Percentiles rank a stretch among this genome's conserved stretches.
Evolutionary conservation across 1,139 yeast genomes (phyloP).

Genomic region (Candida albicans): DNA sequence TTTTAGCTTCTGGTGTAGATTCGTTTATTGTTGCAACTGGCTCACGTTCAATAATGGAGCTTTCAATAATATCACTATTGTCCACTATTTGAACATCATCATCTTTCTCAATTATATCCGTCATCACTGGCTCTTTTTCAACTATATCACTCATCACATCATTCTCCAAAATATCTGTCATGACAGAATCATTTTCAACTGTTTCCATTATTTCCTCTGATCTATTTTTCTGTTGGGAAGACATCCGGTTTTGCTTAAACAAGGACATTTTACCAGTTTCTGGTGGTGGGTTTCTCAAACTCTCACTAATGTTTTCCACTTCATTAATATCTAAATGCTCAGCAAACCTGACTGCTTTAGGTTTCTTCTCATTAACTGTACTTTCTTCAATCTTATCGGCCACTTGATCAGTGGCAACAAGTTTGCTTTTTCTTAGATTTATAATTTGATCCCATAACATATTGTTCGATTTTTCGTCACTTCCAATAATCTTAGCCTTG

Average conservation of each 20-base stretch:
- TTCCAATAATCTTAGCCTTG: slow-evolving; percentile 7
- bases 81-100: neutral
- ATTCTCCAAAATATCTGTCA: slow-evolving; percentile 7
- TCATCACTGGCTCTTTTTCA: slow-evolving; percentile 7
- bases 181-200: neutral
- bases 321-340: slow-evolving; percentile 55
- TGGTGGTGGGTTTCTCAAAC: slow-evolving; percentile 26
- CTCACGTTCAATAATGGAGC: neutral
- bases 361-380: slow-evolving; percentile 16
- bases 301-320: slow-evolving; percentile 56
- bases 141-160: slow-evolving; percentile 9
- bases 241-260: slow-evolving; percentile 15
- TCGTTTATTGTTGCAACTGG: neutral
- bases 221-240: neutral
- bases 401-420: slow-evolving; percentile 2
- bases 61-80: neutral
- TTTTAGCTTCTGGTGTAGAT: neutral
- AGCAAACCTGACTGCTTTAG: slow-evolving; percentile 54
- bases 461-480: slow-evolving; percentile 9
- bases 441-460: slow-evolving; percentile 34
- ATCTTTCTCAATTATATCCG: slow-evolving; percentile 7
- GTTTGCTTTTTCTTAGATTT: slow-evolving; percentile 20
- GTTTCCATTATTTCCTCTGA: neutral
- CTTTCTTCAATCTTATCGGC: slow-evolving; percentile 1
- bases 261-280: slow-evolving; percentile 13